Conservation (phyloP, 2,329 filamentous ascomycete genomes). For the Chalara sp. region DNA sequence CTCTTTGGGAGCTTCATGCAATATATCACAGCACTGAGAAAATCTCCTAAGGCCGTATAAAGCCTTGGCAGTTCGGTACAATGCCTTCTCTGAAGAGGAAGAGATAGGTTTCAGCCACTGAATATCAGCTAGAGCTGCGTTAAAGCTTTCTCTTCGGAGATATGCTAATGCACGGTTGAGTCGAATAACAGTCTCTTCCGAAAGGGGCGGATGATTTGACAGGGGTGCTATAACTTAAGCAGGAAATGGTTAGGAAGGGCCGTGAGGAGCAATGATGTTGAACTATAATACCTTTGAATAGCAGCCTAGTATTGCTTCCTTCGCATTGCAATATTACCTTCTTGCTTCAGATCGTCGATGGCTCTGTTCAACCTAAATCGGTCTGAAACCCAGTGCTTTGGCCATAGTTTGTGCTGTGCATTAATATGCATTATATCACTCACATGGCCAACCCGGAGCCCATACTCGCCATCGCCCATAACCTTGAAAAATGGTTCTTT, state of each 20-base stretch:
- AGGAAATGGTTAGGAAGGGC: conserved; percentile 18
- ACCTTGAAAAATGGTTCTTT: conserved; percentile 48
- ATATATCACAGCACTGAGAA: conserved; percentile 4
- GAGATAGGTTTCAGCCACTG: not conserved
- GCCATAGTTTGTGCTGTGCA: not conserved
- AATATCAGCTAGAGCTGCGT: conserved; percentile 28
- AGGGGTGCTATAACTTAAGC: conserved; percentile 13
- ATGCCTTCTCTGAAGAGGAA: conserved; percentile 1
- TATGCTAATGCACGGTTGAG: conserved; percentile 32
- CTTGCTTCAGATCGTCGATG: conserved; percentile 4
- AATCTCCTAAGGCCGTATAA: conserved; percentile 8
- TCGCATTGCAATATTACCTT: conserved; percentile 5
- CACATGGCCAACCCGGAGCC: conserved; percentile 31
- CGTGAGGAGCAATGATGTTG: not conserved
- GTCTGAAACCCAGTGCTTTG: not conserved
- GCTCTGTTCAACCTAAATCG: not conserved
- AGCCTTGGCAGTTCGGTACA: conserved; percentile 5
- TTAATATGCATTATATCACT: conserved; percentile 14
- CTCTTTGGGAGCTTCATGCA: not conserved
- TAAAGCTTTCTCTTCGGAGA: conserved; percentile 26
- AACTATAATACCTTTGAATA: conserved; percentile 3
- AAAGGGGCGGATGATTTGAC: conserved; percentile 24
- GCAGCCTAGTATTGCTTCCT: conserved; percentile 1
- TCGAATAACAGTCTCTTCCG: conserved; percentile 17
- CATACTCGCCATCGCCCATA: conserved; percentile 32